Conservation (phyloP, 1,284 basidiomycete species). For the Ganoderma boninense region DNA sequence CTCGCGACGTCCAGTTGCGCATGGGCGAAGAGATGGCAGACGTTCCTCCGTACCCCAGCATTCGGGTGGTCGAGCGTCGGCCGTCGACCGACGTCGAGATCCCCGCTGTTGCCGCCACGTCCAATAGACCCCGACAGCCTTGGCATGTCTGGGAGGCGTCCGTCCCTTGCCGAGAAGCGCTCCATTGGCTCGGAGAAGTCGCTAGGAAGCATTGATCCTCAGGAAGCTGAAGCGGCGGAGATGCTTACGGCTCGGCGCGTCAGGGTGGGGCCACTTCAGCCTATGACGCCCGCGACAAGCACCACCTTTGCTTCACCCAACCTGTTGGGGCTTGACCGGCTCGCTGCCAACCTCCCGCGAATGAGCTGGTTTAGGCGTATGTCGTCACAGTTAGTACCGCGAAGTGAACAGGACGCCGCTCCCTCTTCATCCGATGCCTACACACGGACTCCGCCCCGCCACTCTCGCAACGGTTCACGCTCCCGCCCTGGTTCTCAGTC, state of each 20-base stretch:
- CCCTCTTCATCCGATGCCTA: slow-evolving; percentile 32
- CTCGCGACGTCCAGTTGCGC: slow-evolving; percentile 41
- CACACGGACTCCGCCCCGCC: slow-evolving; percentile 42
- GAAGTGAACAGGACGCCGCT: slow-evolving; percentile 27
- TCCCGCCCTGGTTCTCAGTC: slow-evolving; percentile 43
- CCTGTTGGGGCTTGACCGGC: slow-evolving; percentile 50
- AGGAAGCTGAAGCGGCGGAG: slow-evolving; percentile 55
- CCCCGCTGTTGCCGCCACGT: slow-evolving; percentile 51
- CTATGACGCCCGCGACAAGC: slow-evolving; percentile 30
- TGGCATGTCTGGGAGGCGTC: slow-evolving; percentile 43
- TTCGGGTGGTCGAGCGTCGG: slow-evolving; percentile 38
- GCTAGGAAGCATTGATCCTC: slow-evolving; percentile 34
- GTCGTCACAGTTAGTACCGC: slow-evolving; percentile 29
- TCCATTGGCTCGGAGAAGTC: slow-evolving; percentile 41
- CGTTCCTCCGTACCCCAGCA: slow-evolving; percentile 29
- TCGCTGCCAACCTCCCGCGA: slow-evolving; percentile 52
- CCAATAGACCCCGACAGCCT: slow-evolving; percentile 34
- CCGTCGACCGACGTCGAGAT: slow-evolving; percentile 38
- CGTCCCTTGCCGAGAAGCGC: slow-evolving; percentile 29
- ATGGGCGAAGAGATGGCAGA: slow-evolving; percentile 35
- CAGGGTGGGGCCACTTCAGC: slow-evolving; percentile 46
- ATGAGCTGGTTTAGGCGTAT: slow-evolving; percentile 62
- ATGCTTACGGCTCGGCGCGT: slow-evolving; percentile 69
- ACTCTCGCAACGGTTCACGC: slow-evolving; percentile 43
- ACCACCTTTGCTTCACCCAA: slow-evolving; percentile 31